Base-by-base conservation (phyloP, 352 stramenopile genomes). In the Globisporangium splendens region DNA sequence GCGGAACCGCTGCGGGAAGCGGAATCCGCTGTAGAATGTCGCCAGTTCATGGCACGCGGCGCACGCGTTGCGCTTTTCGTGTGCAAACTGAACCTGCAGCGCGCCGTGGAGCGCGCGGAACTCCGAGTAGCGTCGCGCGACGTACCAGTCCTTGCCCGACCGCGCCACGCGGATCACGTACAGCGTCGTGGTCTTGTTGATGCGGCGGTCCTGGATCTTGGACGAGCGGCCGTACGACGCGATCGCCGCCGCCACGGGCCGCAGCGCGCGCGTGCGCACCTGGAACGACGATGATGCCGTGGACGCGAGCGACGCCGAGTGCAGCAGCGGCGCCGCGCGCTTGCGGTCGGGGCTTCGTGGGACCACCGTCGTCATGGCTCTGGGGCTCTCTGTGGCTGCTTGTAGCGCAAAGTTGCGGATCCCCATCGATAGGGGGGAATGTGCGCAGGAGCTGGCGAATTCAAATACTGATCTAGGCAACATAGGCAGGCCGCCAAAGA, bases 51-150 rank as follows among this genome's bases (percentile, higher is more conserved):
- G 56, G 54, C 81, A 91, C 14, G 77, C 66, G 20, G 57, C 39
- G 59, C 81, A 89, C 22, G 31, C 8, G 22, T 66, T 15, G 35
- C 13, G 59, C 46, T 51, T 58, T 47, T 63, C 39, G 22, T 46
- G 38, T 18, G 24, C 48, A 22, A 86, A 78, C 31, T 70, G 61
- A 2, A 43, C 54, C 31, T 63, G 63, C 18, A 91, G 66, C 39
- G 62, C 59, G 15, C 66, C 65, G 55, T 89, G 65, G 41, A 91
- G 65, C 41, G 66, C 67, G 31, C 81, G 81, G 59, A 91, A 91
- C 64, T 89, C 81, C 20, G 79, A 89, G 66, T 86, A 91, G 44
- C 81, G 81, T 41, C 82, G 77, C 62, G 81, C 81, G 35, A 91
- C 79, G 56, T 79, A 91, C 81, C 81, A 91, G 63, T 86, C 66